Conservation (phyloP, 257 asterid species). For the Haberlea rhodopensis region DNA sequence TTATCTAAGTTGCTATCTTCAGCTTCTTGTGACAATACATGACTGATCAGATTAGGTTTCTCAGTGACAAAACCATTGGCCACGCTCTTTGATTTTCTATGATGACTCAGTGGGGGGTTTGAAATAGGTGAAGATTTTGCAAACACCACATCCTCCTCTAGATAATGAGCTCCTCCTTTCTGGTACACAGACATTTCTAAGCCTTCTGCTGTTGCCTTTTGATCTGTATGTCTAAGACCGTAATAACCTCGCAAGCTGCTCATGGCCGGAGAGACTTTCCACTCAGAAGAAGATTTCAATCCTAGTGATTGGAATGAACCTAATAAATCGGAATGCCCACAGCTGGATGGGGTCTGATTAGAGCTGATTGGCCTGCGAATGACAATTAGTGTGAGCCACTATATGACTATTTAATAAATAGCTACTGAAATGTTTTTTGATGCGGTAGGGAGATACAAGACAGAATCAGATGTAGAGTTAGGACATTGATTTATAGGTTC, state of each 20-base stretch:
- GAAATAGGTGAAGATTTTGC: too few relatives aligned
- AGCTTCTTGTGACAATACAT: too few relatives aligned
- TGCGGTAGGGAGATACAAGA: constrained; percentile 2
- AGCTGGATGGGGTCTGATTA: constrained; percentile 40
- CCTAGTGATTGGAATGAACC: constrained; percentile 74
- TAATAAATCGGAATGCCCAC: constrained; percentile 64
- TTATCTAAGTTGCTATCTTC: too few relatives aligned
- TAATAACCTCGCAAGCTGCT: constrained; percentile 58
- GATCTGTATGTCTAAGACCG: constrained; percentile 44
- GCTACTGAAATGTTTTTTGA: background rate
- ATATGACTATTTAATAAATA: background rate
- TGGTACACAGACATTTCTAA: constrained; percentile 59
- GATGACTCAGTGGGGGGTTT: too few relatives aligned
- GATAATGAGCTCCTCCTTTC: constrained; percentile 49
- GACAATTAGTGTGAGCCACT: constrained; percentile 23
- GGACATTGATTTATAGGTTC: background rate
- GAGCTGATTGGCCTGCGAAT: constrained; percentile 60
- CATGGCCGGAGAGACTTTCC: constrained; percentile 59
- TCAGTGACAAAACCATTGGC: constrained; percentile 52
- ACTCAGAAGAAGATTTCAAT: constrained; percentile 52
- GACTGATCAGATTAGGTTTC: constrained; percentile 34
- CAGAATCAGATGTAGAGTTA: background rate
- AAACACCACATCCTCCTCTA: constrained; percentile 49
- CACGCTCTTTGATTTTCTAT: too few relatives aligned
- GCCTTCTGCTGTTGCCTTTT: constrained; percentile 43